Base-by-base conservation (phyloP, 2,329 filamentous ascomycete species). In the Pestalotiopsis sp. region DNA sequence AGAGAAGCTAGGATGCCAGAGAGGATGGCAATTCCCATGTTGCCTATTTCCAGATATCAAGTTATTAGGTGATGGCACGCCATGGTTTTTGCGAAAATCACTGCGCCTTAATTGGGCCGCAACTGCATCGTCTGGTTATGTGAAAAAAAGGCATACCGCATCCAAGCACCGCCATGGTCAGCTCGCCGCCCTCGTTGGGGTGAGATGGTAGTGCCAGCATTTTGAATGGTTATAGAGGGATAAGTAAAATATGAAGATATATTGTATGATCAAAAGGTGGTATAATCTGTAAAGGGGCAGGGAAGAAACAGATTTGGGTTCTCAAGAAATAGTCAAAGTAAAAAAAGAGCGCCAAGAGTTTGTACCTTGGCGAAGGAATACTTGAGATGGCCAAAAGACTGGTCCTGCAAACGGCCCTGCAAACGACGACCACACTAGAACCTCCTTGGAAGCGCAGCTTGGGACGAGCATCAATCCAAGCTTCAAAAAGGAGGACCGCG, bases 1-100 rank as follows among this genome's bases (percentile, higher is more conserved):
- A 96, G 86, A 12, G 92, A 93, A 70, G 89, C 85, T 74, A 97
- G 87, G 76, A 97, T 91, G 72, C 94, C 94, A 67, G 88, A 90
- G 68, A 97, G 88, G 74, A 97, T 95, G 69, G 93, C 93, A 70
- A 93, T 93, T 69, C 94, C 94, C 89, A 97, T 93, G 66, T 91
- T 95, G 72, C 93, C 92, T 94, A 74, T 66, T 38, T 59, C 27
- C 64, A 27, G 31, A 69, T 63, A 23, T 14, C 61, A 49, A 20
- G 13, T 64, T 64, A 64, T 38, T n/a, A 25, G 61, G n/a, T 31
- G 38, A 23, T 17, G 23, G 25, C 23, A 52, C 20, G 45, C 9
- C 45, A 52, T 52, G 45, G 45, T 12, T n/a, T 23, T 52, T 52
- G 17, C 45, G 45, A 23, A 52, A 52, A 9, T 20, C 17, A 17